These are phyloP conservation scores for Alnus glutinosa DNA, from an alignment of 306 rosid species.

Conservation along the genomic window DNA sequence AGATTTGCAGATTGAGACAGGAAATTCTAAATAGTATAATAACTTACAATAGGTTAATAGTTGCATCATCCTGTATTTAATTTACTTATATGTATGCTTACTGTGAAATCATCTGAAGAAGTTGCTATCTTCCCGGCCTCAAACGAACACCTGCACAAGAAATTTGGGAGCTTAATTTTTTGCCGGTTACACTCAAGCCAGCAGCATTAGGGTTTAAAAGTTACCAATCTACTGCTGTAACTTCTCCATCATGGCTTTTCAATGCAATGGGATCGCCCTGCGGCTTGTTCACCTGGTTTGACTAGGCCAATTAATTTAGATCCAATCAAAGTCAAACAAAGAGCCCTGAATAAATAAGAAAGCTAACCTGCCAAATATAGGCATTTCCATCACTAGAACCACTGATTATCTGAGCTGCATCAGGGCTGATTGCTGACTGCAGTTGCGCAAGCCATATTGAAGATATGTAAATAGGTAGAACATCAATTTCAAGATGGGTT, in stretches of 20 bases:
- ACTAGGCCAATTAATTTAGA: slow-evolving; percentile 24
- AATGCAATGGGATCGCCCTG: slow-evolving; percentile 53
- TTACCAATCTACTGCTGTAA: slow-evolving; percentile 91
- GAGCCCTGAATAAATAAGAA: slow-evolving; percentile 17
- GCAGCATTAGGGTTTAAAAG: slow-evolving; percentile 22
- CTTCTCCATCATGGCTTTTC: slow-evolving; percentile 76
- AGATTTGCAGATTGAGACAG: not conserved
- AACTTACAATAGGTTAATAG: not conserved
- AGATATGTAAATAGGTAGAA: not conserved
- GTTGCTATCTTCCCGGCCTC: slow-evolving; percentile 89
- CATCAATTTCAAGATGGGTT: not conserved
- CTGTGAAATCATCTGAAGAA: slow-evolving; percentile 86
- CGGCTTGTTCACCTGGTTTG: slow-evolving; percentile 71
- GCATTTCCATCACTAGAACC: slow-evolving; percentile 92
- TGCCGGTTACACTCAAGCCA: slow-evolving; percentile 9
- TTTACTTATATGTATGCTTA: slow-evolving; percentile 28
- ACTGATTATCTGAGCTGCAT: slow-evolving; percentile 71
- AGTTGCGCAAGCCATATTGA: slow-evolving; percentile 34
- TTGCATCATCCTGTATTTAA: not conserved
- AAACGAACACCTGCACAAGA: slow-evolving; percentile 55
- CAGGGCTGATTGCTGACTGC: slow-evolving; percentile 88
- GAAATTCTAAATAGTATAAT: not conserved
- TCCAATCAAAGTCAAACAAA: slow-evolving; percentile 11
- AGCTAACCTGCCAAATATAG: slow-evolving; percentile 80
- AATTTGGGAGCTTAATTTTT: slow-evolving; percentile 6